Evolutionary conservation across 108 stramenopile genomes (phyloP).

Genomic region (Cyclotella cryptica): DNA sequence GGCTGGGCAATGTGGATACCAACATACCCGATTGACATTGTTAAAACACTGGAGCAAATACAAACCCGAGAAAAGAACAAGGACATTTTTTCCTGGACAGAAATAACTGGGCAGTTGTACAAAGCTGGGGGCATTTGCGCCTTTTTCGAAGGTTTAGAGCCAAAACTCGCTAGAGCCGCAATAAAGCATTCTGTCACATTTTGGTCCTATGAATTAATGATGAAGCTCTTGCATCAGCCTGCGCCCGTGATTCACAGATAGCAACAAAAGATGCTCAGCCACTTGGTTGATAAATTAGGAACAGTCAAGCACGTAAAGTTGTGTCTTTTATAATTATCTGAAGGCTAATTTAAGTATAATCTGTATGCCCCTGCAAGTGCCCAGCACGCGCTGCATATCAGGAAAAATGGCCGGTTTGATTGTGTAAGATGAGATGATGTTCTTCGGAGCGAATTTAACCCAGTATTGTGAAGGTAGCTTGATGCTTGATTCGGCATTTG

Average conservation of each 20-base stretch:
- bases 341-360: slow-evolving; percentile 55
- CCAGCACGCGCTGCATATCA: slow-evolving; percentile 52
- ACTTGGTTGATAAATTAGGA: no score
- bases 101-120: slow-evolving; percentile 54
- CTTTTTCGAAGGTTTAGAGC: slow-evolving; percentile 66
- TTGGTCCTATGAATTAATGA: slow-evolving; percentile 49
- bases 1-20: slow-evolving; percentile 70
- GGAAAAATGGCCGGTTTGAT: slow-evolving; percentile 36
- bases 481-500: background rate
- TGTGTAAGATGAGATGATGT: slow-evolving; percentile 9
- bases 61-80: slow-evolving; percentile 26
- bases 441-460: background rate
- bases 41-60: slow-evolving; percentile 66
- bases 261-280: no score
- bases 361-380: slow-evolving; percentile 73
- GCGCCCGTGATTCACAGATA: background rate
- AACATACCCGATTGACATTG: slow-evolving; percentile 76
- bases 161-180: slow-evolving; percentile 63
- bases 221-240: slow-evolving; percentile 29
- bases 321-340: background rate
- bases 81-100: slow-evolving; percentile 27
- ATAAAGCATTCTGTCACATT: slow-evolving; percentile 74
- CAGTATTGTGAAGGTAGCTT: background rate
- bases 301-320: no score
- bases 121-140: slow-evolving; percentile 51